A percentile compares a stretch with the other conserved stretches of the same genome.
Conservation (phyloP, 1,284 basidiomycete genomes). For the Trichosporon sp. region DNA sequence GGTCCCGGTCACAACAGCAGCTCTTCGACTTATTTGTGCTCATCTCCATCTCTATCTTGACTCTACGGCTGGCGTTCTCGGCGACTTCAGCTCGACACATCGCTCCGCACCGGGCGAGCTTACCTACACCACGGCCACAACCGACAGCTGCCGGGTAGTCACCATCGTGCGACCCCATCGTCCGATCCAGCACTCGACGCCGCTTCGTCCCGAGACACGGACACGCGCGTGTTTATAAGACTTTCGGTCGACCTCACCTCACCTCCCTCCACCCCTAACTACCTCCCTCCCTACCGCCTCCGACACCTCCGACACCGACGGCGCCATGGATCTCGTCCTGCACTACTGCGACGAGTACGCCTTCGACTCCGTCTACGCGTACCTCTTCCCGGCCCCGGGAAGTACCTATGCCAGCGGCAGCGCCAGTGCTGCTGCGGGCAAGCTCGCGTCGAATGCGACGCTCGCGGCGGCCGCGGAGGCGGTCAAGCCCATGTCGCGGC, state of each 20-base stretch:
- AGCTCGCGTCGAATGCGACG: constrained; percentile 22
- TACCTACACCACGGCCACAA: background rate
- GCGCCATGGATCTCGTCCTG: constrained; percentile 79
- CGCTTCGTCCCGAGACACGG: background rate
- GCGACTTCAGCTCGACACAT: background rate
- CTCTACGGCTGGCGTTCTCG: background rate
- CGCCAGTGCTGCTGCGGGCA: background rate
- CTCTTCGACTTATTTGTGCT: background rate
- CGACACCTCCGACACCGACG: background rate
- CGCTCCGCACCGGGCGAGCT: background rate
- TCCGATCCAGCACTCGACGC: constrained; percentile 13
- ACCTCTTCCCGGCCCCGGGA: constrained; percentile 67
- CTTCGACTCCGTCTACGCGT: constrained; percentile 77
- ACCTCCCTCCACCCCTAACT: background rate
- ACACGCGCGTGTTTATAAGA: background rate
- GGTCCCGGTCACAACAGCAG: too few species aligned
- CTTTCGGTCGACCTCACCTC: background rate
- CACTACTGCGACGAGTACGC: constrained; percentile 70
- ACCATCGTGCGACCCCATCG: constrained; percentile 25
- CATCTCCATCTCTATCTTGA: background rate
- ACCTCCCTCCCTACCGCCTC: background rate
- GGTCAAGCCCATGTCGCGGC: constrained; percentile 29
- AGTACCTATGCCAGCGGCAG: constrained; percentile 21
- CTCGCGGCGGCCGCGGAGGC: constrained; percentile 6
- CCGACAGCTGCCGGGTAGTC: constrained; percentile 11